A percentile compares a stretch with the other conserved stretches of the same genome.
phyloP scores from a whole-genome alignment of 805 yeast species.

The Spathaspora sp. region DNA sequence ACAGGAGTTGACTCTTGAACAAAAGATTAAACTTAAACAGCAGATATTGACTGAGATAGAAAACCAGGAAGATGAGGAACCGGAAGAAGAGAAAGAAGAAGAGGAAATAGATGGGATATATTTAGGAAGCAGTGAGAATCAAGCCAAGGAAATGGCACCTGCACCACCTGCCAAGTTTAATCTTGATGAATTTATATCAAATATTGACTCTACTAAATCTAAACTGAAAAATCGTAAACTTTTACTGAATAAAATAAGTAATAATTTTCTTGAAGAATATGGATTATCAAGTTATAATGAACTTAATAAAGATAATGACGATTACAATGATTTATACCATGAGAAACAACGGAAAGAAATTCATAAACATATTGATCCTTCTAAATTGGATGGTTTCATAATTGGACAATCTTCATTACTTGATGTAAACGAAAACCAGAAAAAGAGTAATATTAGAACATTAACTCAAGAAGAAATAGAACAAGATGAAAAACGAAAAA shows the following conservation, averaged over 20 bases:
- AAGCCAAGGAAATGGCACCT: constrained; percentile 1
- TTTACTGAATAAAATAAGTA: constrained; percentile 25
- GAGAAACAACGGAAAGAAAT: constrained; percentile 10
- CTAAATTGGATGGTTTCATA: constrained; percentile 32
- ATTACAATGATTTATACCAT: constrained; percentile 22
- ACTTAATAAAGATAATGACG: constrained; percentile 22
- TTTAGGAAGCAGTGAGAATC: constrained; percentile 24
- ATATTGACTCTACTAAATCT: constrained; percentile 11
- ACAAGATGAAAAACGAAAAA: constrained; percentile 20
- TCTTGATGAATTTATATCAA: constrained; percentile 19
- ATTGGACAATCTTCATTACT: constrained; percentile 25
- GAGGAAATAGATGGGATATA: constrained; percentile 33
- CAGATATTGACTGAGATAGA: constrained; percentile 29
- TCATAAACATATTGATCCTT: constrained; percentile 20
- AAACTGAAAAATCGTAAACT: constrained; percentile 23
- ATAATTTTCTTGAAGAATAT: constrained; percentile 35
- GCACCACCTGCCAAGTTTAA: constrained; percentile 12
- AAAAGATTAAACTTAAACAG: constrained; percentile 30
- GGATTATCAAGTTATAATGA: constrained; percentile 30
- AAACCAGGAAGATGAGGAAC: constrained; percentile 11
- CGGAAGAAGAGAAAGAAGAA: constrained; percentile 7
- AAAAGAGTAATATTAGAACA: constrained; percentile 8
- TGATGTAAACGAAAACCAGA: background rate
- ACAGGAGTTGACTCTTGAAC: constrained; percentile 28
- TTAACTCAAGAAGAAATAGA: constrained; percentile 25